A percentile compares a stretch with the other conserved stretches of the same genome.
Conservation (phyloP, 2,329 filamentous ascomycete species). For the Trichophyton benhamiae region DNA sequence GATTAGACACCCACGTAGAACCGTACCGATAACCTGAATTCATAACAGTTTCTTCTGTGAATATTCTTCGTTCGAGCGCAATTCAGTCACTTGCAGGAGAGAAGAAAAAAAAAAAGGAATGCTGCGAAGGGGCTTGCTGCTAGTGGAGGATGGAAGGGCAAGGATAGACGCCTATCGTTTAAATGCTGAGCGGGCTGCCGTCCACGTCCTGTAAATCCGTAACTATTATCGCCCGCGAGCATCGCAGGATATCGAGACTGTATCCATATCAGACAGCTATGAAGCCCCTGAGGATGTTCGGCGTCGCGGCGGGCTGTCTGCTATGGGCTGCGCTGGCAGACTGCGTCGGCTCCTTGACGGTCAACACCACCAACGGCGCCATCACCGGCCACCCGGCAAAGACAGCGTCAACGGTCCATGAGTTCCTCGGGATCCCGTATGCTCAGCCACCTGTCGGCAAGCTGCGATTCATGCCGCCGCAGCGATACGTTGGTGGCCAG, state of each 20-base stretch:
- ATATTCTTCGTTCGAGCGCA: too few species aligned
- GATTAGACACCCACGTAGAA: too few species aligned
- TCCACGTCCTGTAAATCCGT: not conserved
- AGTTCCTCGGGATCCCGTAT: conserved; percentile 16
- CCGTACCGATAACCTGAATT: too few species aligned
- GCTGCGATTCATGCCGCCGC: conserved; percentile 15
- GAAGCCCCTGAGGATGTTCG: not conserved
- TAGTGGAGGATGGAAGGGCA: not conserved
- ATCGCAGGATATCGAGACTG: not conserved
- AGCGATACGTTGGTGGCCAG: conserved; percentile 17
- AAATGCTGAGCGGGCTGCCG: not conserved
- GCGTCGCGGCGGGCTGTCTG: conserved; percentile 8
- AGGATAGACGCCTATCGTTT: not conserved
- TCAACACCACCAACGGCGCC: conserved; percentile 2
- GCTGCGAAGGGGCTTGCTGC: not conserved
- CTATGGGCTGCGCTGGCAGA: not conserved
- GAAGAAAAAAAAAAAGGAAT: not conserved
- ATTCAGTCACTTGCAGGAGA: too few species aligned
- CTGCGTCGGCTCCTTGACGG: not conserved
- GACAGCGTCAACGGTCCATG: conserved; percentile 8
- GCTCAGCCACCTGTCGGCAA: conserved; percentile 10
- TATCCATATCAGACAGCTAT: not conserved
- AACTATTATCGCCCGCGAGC: not conserved
- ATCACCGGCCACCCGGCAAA: conserved; percentile 3
- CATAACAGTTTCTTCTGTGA: too few species aligned